These are phyloP conservation scores for Seiridium unicorne DNA, from an alignment of 2,329 filamentous ascomycete species.

Conservation along the genomic window DNA sequence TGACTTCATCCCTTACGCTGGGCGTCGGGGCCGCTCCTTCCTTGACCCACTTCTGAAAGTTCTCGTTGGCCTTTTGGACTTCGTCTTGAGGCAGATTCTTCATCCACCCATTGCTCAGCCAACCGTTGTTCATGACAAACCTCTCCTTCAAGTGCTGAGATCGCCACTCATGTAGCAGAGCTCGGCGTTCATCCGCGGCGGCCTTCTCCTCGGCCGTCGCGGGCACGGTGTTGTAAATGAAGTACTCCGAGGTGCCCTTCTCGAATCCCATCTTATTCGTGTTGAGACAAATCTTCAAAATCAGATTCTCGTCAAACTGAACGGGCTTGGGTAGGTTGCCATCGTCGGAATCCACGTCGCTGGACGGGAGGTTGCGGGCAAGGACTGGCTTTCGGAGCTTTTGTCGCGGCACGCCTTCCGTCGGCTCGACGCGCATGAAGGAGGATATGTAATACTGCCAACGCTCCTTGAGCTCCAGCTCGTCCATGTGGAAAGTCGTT, in stretches of 20 bases:
- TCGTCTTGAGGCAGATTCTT: slow-evolving; percentile 76
- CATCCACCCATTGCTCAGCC: slow-evolving; percentile 76
- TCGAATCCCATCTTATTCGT: slow-evolving; percentile 79
- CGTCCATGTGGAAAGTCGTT: slow-evolving; percentile 81
- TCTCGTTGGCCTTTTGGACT: slow-evolving; percentile 71
- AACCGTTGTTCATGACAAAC: slow-evolving; percentile 77
- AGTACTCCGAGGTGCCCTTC: slow-evolving; percentile 68
- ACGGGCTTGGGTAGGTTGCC: slow-evolving; percentile 60
- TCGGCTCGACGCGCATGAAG: slow-evolving; percentile 84
- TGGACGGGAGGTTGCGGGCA: slow-evolving; percentile 65
- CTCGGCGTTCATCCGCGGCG: slow-evolving; percentile 59
- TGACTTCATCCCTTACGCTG: slow-evolving; percentile 23
- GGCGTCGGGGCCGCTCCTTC: slow-evolving; percentile 42
- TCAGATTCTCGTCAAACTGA: slow-evolving; percentile 64
- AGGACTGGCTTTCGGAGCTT: slow-evolving; percentile 69
- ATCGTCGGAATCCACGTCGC: slow-evolving; percentile 62
- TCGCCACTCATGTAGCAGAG: slow-evolving; percentile 58
- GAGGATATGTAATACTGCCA: slow-evolving; percentile 98
- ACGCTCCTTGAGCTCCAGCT: slow-evolving; percentile 76
- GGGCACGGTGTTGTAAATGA: slow-evolving; percentile 67
- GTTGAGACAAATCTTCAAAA: slow-evolving; percentile 73
- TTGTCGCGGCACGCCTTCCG: slow-evolving; percentile 69
- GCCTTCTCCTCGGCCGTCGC: slow-evolving; percentile 64
- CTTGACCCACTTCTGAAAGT: slow-evolving; percentile 53
- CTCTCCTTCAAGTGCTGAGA: slow-evolving; percentile 73